A percentile compares a stretch with the other conserved stretches of the same genome.
These are phyloP conservation scores for Trichosporon asahii DNA, from an alignment of 1,284 basidiomycete species.

Conservation along the genomic window DNA sequence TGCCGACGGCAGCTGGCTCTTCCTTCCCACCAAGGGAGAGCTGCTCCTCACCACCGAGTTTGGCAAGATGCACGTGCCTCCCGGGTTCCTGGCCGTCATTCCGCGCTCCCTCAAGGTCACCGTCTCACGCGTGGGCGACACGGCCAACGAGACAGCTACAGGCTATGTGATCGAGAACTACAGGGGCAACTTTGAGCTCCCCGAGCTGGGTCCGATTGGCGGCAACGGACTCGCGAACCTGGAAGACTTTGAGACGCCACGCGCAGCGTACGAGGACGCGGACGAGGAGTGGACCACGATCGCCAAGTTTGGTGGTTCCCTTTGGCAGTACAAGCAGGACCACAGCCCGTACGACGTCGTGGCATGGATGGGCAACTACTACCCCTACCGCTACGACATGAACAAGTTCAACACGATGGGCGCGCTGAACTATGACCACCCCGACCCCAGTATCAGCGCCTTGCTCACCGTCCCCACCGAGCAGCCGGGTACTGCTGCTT, in stretches of 20 bases:
- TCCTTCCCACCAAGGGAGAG: slow-evolving; percentile 63
- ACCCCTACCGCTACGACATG: slow-evolving; percentile 68
- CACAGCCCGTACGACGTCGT: slow-evolving; percentile 58
- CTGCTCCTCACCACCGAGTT: slow-evolving; percentile 68
- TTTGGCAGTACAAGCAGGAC: slow-evolving; percentile 54
- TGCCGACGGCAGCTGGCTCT: slow-evolving; percentile 65
- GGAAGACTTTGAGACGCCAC: slow-evolving; percentile 63
- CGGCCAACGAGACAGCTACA: slow-evolving; percentile 19
- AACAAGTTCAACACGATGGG: slow-evolving; percentile 65
- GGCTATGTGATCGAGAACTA: slow-evolving; percentile 61
- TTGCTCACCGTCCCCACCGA: slow-evolving; percentile 43
- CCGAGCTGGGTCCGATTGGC: slow-evolving; percentile 65
- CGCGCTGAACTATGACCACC: slow-evolving; percentile 58
- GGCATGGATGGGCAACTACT: slow-evolving; percentile 67
- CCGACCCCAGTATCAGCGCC: slow-evolving; percentile 38
- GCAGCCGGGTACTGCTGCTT: slow-evolving; percentile 60
- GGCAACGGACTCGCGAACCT: slow-evolving; percentile 62
- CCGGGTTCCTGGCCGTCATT: slow-evolving; percentile 63
- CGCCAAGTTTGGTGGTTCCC: slow-evolving; percentile 13
- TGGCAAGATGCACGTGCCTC: slow-evolving; percentile 63
- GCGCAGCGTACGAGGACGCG: slow-evolving; percentile 59
- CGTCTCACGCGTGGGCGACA: slow-evolving; percentile 41
- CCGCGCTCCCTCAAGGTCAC: slow-evolving; percentile 66
- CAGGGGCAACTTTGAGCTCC: slow-evolving; percentile 63
- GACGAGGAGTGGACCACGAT: slow-evolving; percentile 57